Evolutionary conservation across 2,329 filamentous ascomycete species (phyloP), one percentile per base, ranked within the genome.

Genomic region (Aspergillus aculeatinus): DNA sequence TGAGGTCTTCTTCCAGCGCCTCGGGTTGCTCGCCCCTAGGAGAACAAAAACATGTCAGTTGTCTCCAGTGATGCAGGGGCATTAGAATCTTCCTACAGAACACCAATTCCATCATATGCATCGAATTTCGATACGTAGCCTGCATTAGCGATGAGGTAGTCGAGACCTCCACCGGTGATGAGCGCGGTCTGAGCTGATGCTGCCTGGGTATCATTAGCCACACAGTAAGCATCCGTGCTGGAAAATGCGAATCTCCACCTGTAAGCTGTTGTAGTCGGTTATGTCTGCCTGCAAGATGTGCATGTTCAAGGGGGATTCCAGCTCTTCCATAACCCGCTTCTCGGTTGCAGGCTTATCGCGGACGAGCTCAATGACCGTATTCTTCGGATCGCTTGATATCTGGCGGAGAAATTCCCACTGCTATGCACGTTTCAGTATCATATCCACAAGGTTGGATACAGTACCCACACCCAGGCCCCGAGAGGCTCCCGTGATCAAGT

Each of bases 71-170:
- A 14, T 35, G 14, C 10, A 35, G 33, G 33, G 33, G 5, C 25
- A 7, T 27, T 27, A 7, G 25, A 3, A 14, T 11, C 33, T 35
- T 70, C 78, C 57, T 71, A 81, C 80, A 80, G 60, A 9, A 65
- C 70, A 14, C 72, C 70, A 12, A 83, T 69, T 3, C 68, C 54
- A 12, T 69, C 68, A 53, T 61, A 71, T 3, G 61, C 65, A 23
- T 74, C 73, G 33, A 63, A 71, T 0, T 63, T 12, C 1, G 73
- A 63, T n/a, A 79, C 61, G 4, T 72, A 65, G 2, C 68, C 83
- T 1, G 75, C 83, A 53, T 86, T 86, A 51, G 77, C 79, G 33
- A 86, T 81, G 6, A 86, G 67, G 60, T 82, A 81, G 69, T 86
- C 83, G 6, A 86, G 53, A 2, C 64, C 58, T 4, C 48, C 67